Percentiles rank a stretch among this genome's conserved stretches.
Conservation (phyloP, 2,329 filamentous ascomycete species). For the Cercospora beticola region DNA sequence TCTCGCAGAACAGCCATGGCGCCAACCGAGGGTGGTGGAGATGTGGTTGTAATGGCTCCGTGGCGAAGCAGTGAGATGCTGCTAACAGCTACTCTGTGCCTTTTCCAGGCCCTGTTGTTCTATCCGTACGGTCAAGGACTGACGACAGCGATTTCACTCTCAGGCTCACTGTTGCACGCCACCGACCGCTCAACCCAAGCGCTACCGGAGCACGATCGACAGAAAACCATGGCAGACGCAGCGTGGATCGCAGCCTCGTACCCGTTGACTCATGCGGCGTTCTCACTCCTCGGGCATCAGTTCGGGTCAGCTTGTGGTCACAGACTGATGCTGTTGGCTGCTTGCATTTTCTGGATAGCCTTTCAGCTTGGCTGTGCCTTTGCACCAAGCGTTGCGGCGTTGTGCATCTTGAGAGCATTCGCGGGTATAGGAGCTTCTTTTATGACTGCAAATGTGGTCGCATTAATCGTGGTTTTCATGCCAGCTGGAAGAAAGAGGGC, state of each 20-base stretch:
- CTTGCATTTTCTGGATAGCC: slow-evolving; percentile 11
- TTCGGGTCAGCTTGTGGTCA: slow-evolving; percentile 18
- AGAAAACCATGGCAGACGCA: neutral
- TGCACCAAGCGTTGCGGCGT: neutral
- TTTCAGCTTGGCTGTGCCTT: slow-evolving; percentile 13
- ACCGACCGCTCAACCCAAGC: neutral
- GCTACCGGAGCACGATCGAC: neutral
- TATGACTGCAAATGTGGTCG: slow-evolving; percentile 9
- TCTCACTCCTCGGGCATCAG: slow-evolving; percentile 12
- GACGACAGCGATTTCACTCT: slow-evolving; percentile 5
- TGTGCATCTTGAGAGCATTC: slow-evolving; percentile 11
- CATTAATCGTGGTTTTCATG: slow-evolving; percentile 7
- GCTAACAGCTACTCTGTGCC: neutral
- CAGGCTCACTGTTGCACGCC: neutral
- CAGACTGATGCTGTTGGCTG: slow-evolving; percentile 15
- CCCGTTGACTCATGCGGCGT: slow-evolving; percentile 16
- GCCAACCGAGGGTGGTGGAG: neutral
- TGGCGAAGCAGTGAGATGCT: slow-evolving; percentile 1
- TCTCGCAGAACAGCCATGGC: neutral
- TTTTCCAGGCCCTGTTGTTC: neutral
- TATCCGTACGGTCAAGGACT: slow-evolving; percentile 13
- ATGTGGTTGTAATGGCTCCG: neutral
- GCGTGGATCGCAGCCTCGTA: slow-evolving; percentile 20
- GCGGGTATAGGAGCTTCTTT: slow-evolving; percentile 10
- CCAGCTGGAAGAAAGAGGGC: slow-evolving; percentile 8